Percentiles rank a stretch among this genome's conserved stretches.
phyloP scores from a whole-genome alignment of 192 early-diverging fungal genomes.

The Coemansia sp. region DNA sequence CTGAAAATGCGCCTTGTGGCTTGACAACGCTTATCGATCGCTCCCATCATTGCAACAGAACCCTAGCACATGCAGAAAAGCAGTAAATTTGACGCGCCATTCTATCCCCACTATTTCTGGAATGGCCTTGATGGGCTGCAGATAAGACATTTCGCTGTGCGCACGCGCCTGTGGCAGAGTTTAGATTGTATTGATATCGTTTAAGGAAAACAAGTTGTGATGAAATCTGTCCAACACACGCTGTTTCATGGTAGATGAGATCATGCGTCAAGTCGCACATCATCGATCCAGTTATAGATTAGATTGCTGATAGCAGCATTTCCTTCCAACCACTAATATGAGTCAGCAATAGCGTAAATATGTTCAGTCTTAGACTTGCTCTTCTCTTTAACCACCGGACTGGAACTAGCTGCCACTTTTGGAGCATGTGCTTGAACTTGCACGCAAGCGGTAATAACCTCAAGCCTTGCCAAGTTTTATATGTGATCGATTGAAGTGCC shows the following conservation, averaged over 20 bases:
- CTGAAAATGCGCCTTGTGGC: constrained; percentile 4
- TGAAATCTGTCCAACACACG: constrained; percentile 63
- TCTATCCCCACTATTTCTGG: not conserved
- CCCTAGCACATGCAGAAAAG: not conserved
- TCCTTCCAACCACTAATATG: constrained; percentile 67
- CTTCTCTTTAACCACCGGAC: constrained; percentile 63
- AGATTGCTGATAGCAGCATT: constrained; percentile 58
- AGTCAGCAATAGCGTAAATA: constrained; percentile 60
- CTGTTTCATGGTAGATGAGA: too few species aligned
- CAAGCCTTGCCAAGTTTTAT: constrained; percentile 76
- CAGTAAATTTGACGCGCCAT: not conserved
- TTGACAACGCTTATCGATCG: constrained; percentile 17
- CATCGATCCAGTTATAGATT: constrained; percentile 81
- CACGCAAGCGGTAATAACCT: constrained; percentile 66
- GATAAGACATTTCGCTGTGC: constrained; percentile 3
- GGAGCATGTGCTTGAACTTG: constrained; percentile 93
- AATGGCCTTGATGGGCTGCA: constrained; percentile 11
- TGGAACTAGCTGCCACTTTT: constrained; percentile 95
- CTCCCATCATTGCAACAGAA: not conserved
- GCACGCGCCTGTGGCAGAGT: not conserved
- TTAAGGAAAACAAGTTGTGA: constrained; percentile 29
- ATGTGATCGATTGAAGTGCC: constrained; percentile 58
- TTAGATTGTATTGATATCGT: not conserved
- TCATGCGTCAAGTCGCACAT: constrained; percentile 55
- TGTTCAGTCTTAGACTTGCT: constrained; percentile 71